Base-by-base conservation (phyloP, 1,284 basidiomycete species). In the Anthracocystis walkeri region DNA sequence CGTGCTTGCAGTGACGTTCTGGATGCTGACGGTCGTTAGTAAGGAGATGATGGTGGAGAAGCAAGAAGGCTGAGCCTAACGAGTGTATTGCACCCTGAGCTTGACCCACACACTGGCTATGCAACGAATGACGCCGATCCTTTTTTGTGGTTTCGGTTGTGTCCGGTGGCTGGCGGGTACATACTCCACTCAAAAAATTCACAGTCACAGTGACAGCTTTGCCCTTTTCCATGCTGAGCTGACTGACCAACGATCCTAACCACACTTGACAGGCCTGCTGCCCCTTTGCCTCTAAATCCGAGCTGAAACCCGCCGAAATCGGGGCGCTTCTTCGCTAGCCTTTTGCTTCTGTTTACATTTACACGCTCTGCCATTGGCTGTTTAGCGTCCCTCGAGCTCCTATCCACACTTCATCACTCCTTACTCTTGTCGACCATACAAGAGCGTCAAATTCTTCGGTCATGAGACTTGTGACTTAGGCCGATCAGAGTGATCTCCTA, bases 351-450 rank as follows among this genome's bases (percentile, higher is more conserved):
- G 33, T 38, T 63, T n/a, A 69, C 60, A 69, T 55, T 59, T 69
- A 45, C 60, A 51, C 42, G 55, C 61, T 52, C 23, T 59, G n/a
- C 57, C 56, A 69, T 63, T 69, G 66, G 65, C 55, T 56, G 42
- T 25, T 29, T 40, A 27, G 23, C 42, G 14, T 48, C 27, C 41
- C 4, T 42, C n/a, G 7, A 42, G 41, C 7, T 4, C 7, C 16
- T 20, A 20, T 10, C 48, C 12, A 29, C 10, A 18, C 48, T 31
- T 11, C 48, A 31, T 31, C 18, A 21, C 16, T 49, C 8, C 8
- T 2, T n/a, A n/a, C 41, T 42, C 41, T 21, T 20, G 44, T 11
- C 4, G 14, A 46, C 44, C 14, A 27, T 25, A 45, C n/a, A 45
- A 21, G 25, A 46, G 25, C 45, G 6, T 38, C 14, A 33, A 2